Percentiles rank a stretch among this genome's conserved stretches.
Evolutionary conservation across 2,329 filamentous ascomycete genomes (phyloP).

Genomic region (Plectosphaerella plurivora): DNA sequence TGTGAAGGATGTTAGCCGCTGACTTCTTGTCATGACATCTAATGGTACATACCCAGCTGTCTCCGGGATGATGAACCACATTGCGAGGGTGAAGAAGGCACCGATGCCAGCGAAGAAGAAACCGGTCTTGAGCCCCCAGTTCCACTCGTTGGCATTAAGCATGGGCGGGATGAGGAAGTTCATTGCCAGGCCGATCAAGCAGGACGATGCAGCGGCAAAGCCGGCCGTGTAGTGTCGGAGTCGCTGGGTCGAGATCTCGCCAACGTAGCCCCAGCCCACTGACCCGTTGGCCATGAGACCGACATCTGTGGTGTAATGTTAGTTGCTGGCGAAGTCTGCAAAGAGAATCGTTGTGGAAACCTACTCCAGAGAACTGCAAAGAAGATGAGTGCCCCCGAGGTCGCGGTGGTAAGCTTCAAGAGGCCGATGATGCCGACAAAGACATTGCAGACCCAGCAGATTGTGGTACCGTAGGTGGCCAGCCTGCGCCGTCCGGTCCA

Average conservation of each 20-base stretch:
- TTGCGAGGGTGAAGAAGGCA: slow-evolving; percentile 21
- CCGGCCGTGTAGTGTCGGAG: slow-evolving; percentile 25
- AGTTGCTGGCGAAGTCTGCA: background rate
- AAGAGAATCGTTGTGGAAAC: background rate
- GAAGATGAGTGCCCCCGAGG: slow-evolving; percentile 11
- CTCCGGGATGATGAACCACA: slow-evolving; percentile 14
- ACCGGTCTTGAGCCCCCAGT: slow-evolving; percentile 25
- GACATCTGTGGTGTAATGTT: slow-evolving; percentile 11
- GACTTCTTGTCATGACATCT: too few species aligned
- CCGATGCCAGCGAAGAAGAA: slow-evolving; percentile 22
- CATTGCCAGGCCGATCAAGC: slow-evolving; percentile 14
- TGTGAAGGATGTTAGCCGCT: background rate
- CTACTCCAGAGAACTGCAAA: slow-evolving; percentile 17
- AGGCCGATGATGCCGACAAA: slow-evolving; percentile 14
- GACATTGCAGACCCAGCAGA: slow-evolving; percentile 12
- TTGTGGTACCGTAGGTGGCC: slow-evolving; percentile 10
- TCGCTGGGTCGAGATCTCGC: slow-evolving; percentile 29
- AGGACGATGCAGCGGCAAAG: slow-evolving; percentile 19
- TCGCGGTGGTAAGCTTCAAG: slow-evolving; percentile 6
- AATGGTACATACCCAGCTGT: slow-evolving; percentile 5
- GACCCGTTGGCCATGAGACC: slow-evolving; percentile 18
- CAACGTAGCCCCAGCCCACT: slow-evolving; percentile 22
- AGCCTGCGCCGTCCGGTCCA: slow-evolving; percentile 11
- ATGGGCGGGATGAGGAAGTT: slow-evolving; percentile 22
- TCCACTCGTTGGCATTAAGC: slow-evolving; percentile 22